Evolutionary conservation across 2,329 filamentous ascomycete species (phyloP).

Genomic region (Tolypocladium guangdongense): DNA sequence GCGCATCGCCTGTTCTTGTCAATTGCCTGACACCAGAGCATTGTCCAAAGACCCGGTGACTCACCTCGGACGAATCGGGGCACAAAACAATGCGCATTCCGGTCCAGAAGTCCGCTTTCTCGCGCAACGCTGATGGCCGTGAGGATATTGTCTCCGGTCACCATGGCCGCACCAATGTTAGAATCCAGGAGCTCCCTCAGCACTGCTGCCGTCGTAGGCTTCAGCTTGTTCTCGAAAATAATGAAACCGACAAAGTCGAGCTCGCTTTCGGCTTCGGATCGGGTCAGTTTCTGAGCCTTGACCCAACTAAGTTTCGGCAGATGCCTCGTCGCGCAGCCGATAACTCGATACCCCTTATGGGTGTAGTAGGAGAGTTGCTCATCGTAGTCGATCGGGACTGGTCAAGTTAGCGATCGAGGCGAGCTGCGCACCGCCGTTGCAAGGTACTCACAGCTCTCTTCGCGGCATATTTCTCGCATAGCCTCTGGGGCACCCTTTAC

Average conservation of each 20-base stretch:
- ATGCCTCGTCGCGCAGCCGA: constrained; percentile 86
- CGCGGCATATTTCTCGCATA: constrained; percentile 84
- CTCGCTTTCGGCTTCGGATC: constrained; percentile 70
- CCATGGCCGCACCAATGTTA: constrained; percentile 86
- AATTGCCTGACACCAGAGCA: constrained; percentile 1
- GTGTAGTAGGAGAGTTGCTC: constrained; percentile 85
- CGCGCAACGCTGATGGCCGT: constrained; percentile 93
- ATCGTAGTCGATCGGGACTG: constrained; percentile 79
- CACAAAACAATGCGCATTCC: constrained; percentile 79
- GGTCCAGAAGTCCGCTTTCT: constrained; percentile 76
- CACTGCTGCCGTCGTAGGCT: constrained; percentile 71
- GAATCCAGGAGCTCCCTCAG: constrained; percentile 74
- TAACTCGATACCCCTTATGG: constrained; percentile 91
- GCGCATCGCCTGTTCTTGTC: constrained; percentile 46
- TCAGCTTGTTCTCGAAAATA: constrained; percentile 97
- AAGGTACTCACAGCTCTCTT: constrained; percentile 58
- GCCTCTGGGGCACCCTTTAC: constrained; percentile 96
- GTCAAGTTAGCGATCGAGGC: constrained; percentile 5
- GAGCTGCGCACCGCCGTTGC: neutral
- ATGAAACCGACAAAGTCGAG: constrained; percentile 93
- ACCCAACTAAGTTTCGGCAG: constrained; percentile 84
- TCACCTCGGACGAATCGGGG: constrained; percentile 72
- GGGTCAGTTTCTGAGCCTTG: constrained; percentile 87
- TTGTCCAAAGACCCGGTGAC: constrained; percentile 1
- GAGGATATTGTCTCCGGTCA: constrained; percentile 94